Evolutionary conservation across 768 basidiomycete genomes (phyloP), one percentile per base, ranked within the genome.

Genomic region (Phanerochaete carnosa): DNA sequence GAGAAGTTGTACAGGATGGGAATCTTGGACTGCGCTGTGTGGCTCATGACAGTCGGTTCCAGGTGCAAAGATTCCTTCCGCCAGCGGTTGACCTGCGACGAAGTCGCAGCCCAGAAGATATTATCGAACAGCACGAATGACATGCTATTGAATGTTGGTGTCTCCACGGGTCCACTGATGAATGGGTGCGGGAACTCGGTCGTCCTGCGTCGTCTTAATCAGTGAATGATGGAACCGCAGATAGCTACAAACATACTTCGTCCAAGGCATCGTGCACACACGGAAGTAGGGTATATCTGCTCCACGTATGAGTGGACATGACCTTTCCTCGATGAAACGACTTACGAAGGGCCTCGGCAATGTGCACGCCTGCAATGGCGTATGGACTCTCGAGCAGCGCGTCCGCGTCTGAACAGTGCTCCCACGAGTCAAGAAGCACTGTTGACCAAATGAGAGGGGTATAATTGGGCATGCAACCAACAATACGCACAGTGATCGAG

Each of bases 291-390:
- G 87, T 49, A 88, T 87, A 45, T 78, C 78, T 79, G 59, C 19
- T 12, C 23, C 55, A 28, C 15, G 45, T 54, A 25, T 13, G 35
- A 45, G 33, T 25, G n/a, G 51, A 28, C 2, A 12, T 11, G 11
- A 22, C 28, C n/a, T n/a, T n/a, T n/a, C n/a, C n/a, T n/a, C 25
- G 53, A 25, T 37, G n/a, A 43, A 11, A 30, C 13, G 35, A 76
- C 78, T 57, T 58, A 82, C 83, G 75, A 16, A 88, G 73, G 3
- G 83, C 85, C 70, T 89, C 88, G 11, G 88, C 85, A 60, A 89
- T 87, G 68, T 89, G 88, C 2, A 88, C 82, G 45, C 88, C 87
- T 3, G 85, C 82, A 84, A 88, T 86, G 1, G 86, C 83, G 2
- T 84, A 86, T 0, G 87, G 86, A 46, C 81, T 83, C 68, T 89